Base-by-base conservation (phyloP, 805 yeast species). In the Lachancea dasiensis region DNA sequence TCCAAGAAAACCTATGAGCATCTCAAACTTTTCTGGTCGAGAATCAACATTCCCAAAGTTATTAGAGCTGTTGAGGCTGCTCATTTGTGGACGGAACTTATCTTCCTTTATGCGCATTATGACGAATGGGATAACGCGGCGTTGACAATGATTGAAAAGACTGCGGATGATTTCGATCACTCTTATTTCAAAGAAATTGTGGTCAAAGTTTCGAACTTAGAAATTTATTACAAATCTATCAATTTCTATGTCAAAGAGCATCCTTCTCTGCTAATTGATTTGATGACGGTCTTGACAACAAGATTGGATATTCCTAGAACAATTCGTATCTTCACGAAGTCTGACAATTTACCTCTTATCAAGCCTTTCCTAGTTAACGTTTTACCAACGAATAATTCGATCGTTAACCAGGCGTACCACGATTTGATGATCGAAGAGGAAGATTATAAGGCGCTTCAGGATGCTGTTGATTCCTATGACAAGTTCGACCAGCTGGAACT, bases 61-160 rank as follows among this genome's bases (percentile, higher is more conserved):
- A 82, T 92, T 49, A 79, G 85, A 48, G 97, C 96, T 22, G 84
- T 92, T 56, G 97, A 90, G 64, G 77, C 69, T 40, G 92, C 95
- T 27, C 98, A 92, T 59, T 70, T 92, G 58, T 92, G 97, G 89
- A 92, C 94, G 15, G 98, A 92, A 67, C 72, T 90, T 51, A 86
- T 92, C 41, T 92, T 92, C 79, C 70, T 92, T 63, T 90, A 90
- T 68, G 87, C 96, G 60, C 98, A 92, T 65, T 92, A 92, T 62
- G 98, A 92, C 60, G 98, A 92, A 68, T 92, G 96, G 95, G 98
- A 92, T 63, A 92, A 92, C 63, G 98, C 98, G 44, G 87, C 96
- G 24, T 73, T 92, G 59, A 79, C 96, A 11, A 86, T 92, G 89
- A 92, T 92, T 71, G 97, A 92, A 62, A 86, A 79, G 59, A 81